Conservation (phyloP, 2,329 filamentous ascomycete genomes). For the Pseudogymnoascus sp. region DNA sequence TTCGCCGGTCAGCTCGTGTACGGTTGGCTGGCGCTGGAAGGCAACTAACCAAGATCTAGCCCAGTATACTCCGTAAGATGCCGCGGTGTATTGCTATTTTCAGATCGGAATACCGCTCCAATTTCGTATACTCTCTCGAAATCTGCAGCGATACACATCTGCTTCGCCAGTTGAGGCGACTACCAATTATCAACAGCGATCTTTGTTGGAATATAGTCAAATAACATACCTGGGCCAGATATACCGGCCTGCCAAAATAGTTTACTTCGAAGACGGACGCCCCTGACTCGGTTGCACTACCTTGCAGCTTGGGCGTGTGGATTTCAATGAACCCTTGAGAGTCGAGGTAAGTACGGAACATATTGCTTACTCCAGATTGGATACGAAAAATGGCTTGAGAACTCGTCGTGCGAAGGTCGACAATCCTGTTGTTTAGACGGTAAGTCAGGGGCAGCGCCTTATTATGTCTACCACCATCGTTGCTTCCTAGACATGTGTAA, state of each 20-base stretch:
- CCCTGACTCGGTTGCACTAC: constrained; percentile 82
- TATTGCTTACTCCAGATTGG: constrained; percentile 69
- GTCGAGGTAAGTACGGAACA: constrained; percentile 72
- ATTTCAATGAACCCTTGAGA: constrained; percentile 80
- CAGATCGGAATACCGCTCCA: constrained; percentile 83
- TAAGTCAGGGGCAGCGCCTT: neutral
- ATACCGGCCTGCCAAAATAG: constrained; percentile 82
- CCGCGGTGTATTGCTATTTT: constrained; percentile 91
- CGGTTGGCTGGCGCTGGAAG: neutral
- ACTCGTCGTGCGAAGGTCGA: constrained; percentile 77
- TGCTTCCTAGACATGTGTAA: neutral
- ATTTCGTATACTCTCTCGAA: constrained; percentile 86
- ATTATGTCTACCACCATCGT: neutral
- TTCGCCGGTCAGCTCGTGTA: neutral
- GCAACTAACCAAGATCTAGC: constrained; percentile 53
- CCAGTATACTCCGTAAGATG: constrained; percentile 94
- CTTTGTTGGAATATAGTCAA: neutral
- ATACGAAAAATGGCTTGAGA: constrained; percentile 85
- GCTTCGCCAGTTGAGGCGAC: constrained; percentile 85
- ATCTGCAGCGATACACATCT: constrained; percentile 85
- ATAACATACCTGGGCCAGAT: constrained; percentile 59
- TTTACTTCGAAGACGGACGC: constrained; percentile 86
- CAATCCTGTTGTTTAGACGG: constrained; percentile 68
- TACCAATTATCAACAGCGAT: neutral
- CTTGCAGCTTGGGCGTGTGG: constrained; percentile 86